Evolutionary conservation across 352 stramenopile species (phyloP), one percentile per base, ranked within the genome.

Genomic region (Phytopythium aichiense): DNA sequence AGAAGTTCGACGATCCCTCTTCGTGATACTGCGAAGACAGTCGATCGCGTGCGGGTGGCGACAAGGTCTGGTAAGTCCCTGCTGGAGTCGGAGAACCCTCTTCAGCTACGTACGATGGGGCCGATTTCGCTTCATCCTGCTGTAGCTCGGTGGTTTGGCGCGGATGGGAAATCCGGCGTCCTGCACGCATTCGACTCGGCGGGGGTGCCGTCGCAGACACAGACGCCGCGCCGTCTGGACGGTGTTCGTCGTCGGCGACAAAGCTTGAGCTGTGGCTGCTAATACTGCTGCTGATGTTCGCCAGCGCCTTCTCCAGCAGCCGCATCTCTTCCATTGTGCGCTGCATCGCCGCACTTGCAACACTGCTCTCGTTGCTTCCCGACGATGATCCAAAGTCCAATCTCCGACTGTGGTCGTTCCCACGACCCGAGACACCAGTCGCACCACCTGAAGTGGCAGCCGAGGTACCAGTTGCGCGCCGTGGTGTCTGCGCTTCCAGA

Each of bases 301-400:
- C 76, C 18, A 92, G 69, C 23, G 80, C 79, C 46, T 84, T 88
- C 65, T 90, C 77, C 43, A 92, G 53, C 28, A 88, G 60, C 25
- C 74, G 79, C 68, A 83, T 74, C 52, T 92, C 80, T 53, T 87
- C 72, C 66, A 82, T 84, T 7, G 80, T 88, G 57, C 80, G 67
- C 51, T 70, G 68, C 58, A 85, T 65, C 1, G 75, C 74, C 28
- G 67, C 64, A 40, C 70, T 81, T 9, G 66, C 65, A 58, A 77
- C 81, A 45, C 77, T 84, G 58, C 72, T 88, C 56, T 58, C 63
- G 38, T 56, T 65, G 46, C 73, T 87, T 18, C 18, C 13, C 6
- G 51, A 56, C 51, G 51, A 56, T 20, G 71, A 43, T 15, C 58
- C 48, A 25, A 56, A 77, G 28, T 71, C 65, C 15, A 51, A 23